Evolutionary conservation across 2,329 filamentous ascomycete species (phyloP).

Genomic region (Triangularia setosa): DNA sequence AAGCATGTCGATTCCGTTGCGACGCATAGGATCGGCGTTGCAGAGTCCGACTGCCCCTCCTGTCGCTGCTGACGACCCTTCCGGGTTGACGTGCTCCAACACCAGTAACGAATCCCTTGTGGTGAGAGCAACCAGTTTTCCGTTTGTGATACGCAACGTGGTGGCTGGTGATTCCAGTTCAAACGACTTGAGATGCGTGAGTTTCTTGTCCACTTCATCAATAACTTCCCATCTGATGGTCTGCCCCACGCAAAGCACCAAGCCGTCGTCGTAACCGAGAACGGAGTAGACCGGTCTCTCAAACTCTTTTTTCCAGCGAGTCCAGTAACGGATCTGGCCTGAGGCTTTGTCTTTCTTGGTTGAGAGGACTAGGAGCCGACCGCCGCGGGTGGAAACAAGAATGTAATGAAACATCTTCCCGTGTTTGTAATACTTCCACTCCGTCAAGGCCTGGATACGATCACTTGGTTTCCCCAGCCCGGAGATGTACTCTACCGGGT

Average conservation of each 20-base stretch:
- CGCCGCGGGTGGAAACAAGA: constrained; percentile 54
- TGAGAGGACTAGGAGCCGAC: constrained; percentile 54
- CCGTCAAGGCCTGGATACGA: constrained; percentile 55
- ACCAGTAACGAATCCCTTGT: constrained; percentile 52
- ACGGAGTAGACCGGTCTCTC: constrained; percentile 53
- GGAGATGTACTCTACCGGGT: constrained; percentile 46
- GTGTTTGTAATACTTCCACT: constrained; percentile 61
- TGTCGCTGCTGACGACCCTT: constrained; percentile 16
- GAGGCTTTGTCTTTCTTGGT: constrained; percentile 33
- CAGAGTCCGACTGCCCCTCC: constrained; percentile 36
- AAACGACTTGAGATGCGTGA: constrained; percentile 45
- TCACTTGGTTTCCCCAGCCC: constrained; percentile 56
- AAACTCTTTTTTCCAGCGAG: constrained; percentile 45
- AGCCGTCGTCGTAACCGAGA: constrained; percentile 49
- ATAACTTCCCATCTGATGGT: constrained; percentile 55
- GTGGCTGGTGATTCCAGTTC: constrained; percentile 52
- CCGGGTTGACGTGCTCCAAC: constrained; percentile 40
- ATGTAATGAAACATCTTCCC: constrained; percentile 60
- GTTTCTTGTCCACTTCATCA: constrained; percentile 47
- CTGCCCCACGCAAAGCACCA: constrained; percentile 54
- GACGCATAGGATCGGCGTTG: constrained; percentile 44
- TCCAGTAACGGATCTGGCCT: constrained; percentile 48
- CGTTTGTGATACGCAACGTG: constrained; percentile 44
- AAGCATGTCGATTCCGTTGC: constrained; percentile 44
- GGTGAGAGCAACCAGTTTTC: constrained; percentile 51